Base-by-base conservation (phyloP, 768 basidiomycete species). In the Collybia nuda region DNA sequence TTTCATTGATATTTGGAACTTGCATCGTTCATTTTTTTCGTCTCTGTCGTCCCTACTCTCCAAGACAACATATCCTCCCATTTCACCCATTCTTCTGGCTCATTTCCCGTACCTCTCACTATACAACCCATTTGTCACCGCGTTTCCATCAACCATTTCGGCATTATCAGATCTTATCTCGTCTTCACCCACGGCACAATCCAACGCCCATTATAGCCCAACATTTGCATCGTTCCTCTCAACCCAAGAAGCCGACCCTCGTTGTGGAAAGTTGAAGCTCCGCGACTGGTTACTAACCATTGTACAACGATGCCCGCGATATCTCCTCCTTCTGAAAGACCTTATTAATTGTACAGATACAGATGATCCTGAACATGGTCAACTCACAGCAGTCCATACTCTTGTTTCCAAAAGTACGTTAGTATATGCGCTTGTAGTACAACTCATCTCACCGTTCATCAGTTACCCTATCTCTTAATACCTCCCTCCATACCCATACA, bases 1-100 rank as follows among this genome's bases (percentile, higher is more conserved):
- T 65, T 92, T 93, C 56, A 85, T 92, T 62, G 91, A 93, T 66
- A 93, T 94, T 28, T 92, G 88, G 91, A 93, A 91, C 59, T 76
- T 91, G 38, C 90, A 92, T 67, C 86, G 80, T 45, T 80, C 86
- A 2, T 86, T 92, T 67, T 82, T 84, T 51, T 71, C 78, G 5
- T 78, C 84, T 2, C 74, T 92, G 62, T 48, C 72, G 69, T 62
- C 67, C 72, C 59, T 19, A 58, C 71, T 46, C 50, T 85, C 17
- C 78, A 81, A 53, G 8, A 19, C 52, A 22, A 14, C 46, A 17
- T 50, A 37, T 23, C 55, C 52, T 24, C 69, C 76, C 8, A 54
- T 84, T 21, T 84, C 85, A 2, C 73, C 82, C 22, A 65, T 87
- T 21, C 77, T 95, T 29, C 75, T 88, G 29, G 78, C 87, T 1